Evolutionary conservation across 345 rosid species (phyloP), one percentile per base, ranked within the genome.

Genomic region (Raphanus sativus): DNA sequence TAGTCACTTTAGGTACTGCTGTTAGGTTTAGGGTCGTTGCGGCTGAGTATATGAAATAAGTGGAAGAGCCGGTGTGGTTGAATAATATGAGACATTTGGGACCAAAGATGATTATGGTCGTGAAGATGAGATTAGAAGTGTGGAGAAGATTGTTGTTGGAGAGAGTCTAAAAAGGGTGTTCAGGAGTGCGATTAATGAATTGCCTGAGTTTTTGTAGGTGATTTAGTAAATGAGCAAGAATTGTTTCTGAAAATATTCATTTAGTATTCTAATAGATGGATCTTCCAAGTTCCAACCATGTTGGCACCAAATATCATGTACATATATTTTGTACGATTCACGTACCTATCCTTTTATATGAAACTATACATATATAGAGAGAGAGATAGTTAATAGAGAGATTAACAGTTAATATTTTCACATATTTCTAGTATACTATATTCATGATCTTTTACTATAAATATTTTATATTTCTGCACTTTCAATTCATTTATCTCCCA

Each of bases 11-110:
- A 28, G 98, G 89, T 63, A 84, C 89, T 0, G 88, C 84, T 1
- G 55, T 16, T 3, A 58, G 61, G 13, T 88, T 65, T 69, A 81
- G 77, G 0, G 26, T 91, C 87, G 1, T 21, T 21, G 29, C 29
- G 29, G 93, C 87, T 0, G 93, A 84, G 76, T 84, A 93, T 77
- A 59, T 83, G 76, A 36, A 13, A 33, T 79, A 65, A 10, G 32
- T 85, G 16, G 21, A 40, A 12, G 89, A 88, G 40, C 91, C 89
- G 3, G 84, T 75, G 1, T 91, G 96, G 97, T 75, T 93, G 17
- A 83, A 91, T 70, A 91, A 89, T 62, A 40, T 61, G 67, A 86
- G 96, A 80, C 74, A 86, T 78, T 91, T 97, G 97, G 97, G 96
- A 65, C 97, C 97, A 0, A 91, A 85, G 77, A 83, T 91, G 76